Evolutionary conservation across 2,329 filamentous ascomycete genomes (phyloP), one percentile per base, ranked within the genome.

Genomic region (Periconia sp.): DNA sequence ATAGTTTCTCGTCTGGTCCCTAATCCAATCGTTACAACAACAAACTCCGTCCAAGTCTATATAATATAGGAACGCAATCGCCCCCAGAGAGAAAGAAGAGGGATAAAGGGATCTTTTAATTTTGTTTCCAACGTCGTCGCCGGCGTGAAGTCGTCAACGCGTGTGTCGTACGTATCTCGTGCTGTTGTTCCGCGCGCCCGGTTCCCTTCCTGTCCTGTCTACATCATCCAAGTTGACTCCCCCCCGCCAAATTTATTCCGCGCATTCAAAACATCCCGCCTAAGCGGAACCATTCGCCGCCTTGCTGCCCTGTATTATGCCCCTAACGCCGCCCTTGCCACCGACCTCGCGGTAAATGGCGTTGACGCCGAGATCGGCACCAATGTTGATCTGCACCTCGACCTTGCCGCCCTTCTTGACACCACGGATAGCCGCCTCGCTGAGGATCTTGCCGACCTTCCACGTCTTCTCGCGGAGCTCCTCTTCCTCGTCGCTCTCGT

Each of bases 381-480:
- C 84, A 60, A 97, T 88, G 74, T 93, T 96, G 68, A 97, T 85
- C 72, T 91, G 95, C 50, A 97, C 87, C 81, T 99, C 94, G 61
- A 99, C 86, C 81, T 96, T 96, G 68, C 85, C 85, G 54, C 86
- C 89, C 79, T 93, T 92, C 85, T 93, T 93, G 64, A 95, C 85
- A 55, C 82, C 90, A 75, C 85, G 89, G 72, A 99, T 78, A 31
- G 88, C 89, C 11, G 91, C 88, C 80, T 99, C 94, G 56, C 92
- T 92, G 55, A 99, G 84, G 30, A 87, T 81, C 59, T 82, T 85
- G 64, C 90, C 90, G 45, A 91, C 84, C 82, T 96, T 96, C 91
- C 92, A 97, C 55, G 94, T 81, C 82, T 94, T 92, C 78, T 96
- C 90, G 60, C 92, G 84, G 68, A 87, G 83, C 79, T 97, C 92